Percentiles rank a stretch among this genome's conserved stretches.
These are phyloP conservation scores for Claviceps sp. DNA, from an alignment of 2,329 filamentous ascomycete genomes.

Conservation along the genomic window DNA sequence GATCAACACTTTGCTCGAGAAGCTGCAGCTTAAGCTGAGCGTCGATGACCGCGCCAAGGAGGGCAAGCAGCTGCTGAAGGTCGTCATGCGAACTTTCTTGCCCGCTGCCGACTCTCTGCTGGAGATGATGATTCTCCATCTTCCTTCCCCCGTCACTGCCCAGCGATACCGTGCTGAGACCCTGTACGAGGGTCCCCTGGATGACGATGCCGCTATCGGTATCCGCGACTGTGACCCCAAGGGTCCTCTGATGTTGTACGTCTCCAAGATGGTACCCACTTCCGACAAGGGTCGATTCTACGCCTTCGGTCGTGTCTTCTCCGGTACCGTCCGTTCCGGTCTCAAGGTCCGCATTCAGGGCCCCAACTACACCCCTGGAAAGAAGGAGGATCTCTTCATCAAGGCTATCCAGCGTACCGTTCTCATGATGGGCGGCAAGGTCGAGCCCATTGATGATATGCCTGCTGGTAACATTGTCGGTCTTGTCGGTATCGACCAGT, in stretches of 20 bases:
- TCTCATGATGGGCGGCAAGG: slow-evolving; percentile 99
- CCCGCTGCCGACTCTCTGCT: slow-evolving; percentile 94
- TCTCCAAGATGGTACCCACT: slow-evolving; percentile 99
- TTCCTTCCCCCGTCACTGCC: slow-evolving; percentile 88
- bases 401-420: slow-evolving; percentile 99
- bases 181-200: slow-evolving; percentile 91
- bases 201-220: slow-evolving; percentile 86
- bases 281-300: slow-evolving; percentile 99
- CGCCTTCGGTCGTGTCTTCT: slow-evolving; percentile 99
- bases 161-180: slow-evolving; percentile 98
- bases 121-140: slow-evolving; percentile 99
- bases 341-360: slow-evolving; percentile 99
- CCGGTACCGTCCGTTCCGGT: slow-evolving; percentile 93
- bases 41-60: slow-evolving; percentile 82
- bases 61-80: slow-evolving; percentile 96
- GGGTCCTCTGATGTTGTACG: slow-evolving; percentile 98
- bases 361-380: slow-evolving; percentile 94
- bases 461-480: slow-evolving; percentile 99
- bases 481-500: slow-evolving; percentile 98
- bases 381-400: slow-evolving; percentile 98
- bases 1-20: slow-evolving; percentile 66
- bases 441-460: slow-evolving; percentile 97
- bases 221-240: slow-evolving; percentile 98
- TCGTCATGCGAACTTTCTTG: slow-evolving; percentile 97
- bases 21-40: slow-evolving; percentile 88